phyloP scores from a whole-genome alignment of 2,329 filamentous ascomycete species.

The Hypoxylon sp. region DNA sequence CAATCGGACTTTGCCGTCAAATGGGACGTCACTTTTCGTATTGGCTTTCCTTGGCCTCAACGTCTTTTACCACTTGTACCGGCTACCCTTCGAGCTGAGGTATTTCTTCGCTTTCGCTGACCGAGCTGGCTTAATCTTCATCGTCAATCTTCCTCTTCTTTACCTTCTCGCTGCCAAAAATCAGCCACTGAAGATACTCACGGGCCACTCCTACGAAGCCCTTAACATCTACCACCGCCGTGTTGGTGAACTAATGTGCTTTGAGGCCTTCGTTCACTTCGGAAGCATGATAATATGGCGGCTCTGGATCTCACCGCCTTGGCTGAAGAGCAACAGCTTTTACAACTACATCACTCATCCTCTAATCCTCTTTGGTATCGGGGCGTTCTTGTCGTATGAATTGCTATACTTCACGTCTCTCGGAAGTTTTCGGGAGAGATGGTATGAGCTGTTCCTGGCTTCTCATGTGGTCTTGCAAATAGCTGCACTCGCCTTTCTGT shows the following conservation, averaged over 20 bases:
- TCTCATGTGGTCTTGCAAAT: constrained; percentile 69
- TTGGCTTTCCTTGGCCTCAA: constrained; percentile 65
- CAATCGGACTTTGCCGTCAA: constrained; percentile 68
- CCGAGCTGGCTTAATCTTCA: constrained; percentile 65
- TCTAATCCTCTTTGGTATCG: constrained; percentile 66
- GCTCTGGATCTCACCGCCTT: constrained; percentile 61
- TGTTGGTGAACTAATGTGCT: constrained; percentile 71
- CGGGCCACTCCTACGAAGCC: constrained; percentile 74
- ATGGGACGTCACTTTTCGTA: constrained; percentile 66
- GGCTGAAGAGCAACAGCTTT: constrained; percentile 57
- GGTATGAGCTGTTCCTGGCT: constrained; percentile 73
- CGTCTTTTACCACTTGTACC: constrained; percentile 68
- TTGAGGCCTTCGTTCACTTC: constrained; percentile 69
- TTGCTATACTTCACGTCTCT: constrained; percentile 72
- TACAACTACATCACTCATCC: constrained; percentile 63
- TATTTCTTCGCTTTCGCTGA: constrained; percentile 70
- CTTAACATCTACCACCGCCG: constrained; percentile 75
- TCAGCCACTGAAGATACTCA: constrained; percentile 70
- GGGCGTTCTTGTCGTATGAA: constrained; percentile 69
- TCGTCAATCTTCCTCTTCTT: constrained; percentile 63
- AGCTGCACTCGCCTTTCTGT: constrained; percentile 67
- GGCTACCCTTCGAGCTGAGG: constrained; percentile 59
- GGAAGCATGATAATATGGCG: constrained; percentile 69
- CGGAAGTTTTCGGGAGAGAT: constrained; percentile 68
- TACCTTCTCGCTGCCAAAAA: constrained; percentile 76